phyloP scores from a whole-genome alignment of 1,284 basidiomycete species.

The Porogramme epimiltina region DNA sequence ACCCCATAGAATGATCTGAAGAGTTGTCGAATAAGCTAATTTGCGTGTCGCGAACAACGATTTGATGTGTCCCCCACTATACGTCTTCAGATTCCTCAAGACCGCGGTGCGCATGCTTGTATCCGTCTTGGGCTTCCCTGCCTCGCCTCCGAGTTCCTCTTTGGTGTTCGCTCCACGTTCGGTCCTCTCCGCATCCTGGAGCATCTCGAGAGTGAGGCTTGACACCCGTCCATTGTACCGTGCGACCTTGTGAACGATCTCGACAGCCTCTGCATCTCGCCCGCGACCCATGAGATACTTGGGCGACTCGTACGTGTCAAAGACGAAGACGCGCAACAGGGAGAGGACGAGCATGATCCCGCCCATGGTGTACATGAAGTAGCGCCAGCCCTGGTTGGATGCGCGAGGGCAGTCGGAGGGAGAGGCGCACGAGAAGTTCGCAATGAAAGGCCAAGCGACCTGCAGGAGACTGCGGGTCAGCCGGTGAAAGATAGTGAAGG shows the following conservation, averaged over 20 bases:
- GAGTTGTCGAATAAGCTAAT: conserved; percentile 60
- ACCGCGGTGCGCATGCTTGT: conserved; percentile 40
- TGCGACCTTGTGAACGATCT: conserved; percentile 69
- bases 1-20: conserved; percentile 58
- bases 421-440: conserved; percentile 58
- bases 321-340: conserved; percentile 70
- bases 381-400: conserved; percentile 74
- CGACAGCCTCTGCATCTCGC: conserved; percentile 70
- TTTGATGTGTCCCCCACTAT: conserved; percentile 49
- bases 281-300: conserved; percentile 78
- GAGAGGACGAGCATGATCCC: conserved; percentile 66
- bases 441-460: conserved; percentile 70
- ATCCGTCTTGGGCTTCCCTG: conserved; percentile 23
- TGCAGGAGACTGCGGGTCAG: conserved; percentile 17
- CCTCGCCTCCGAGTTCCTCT: conserved; percentile 18
- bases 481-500: conserved; percentile 31
- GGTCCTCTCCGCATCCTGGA: conserved; percentile 35
- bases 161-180: conserved; percentile 15
- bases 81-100: conserved; percentile 44
- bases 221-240: conserved; percentile 60
- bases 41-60: conserved; percentile 65
- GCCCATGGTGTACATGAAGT: conserved; percentile 64
- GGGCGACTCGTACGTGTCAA: conserved; percentile 75
- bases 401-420: conserved; percentile 43
- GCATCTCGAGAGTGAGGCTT: conserved; percentile 49